Base-by-base conservation (phyloP, 2,329 filamentous ascomycete genomes). In the Fusarium protoensiforme region DNA sequence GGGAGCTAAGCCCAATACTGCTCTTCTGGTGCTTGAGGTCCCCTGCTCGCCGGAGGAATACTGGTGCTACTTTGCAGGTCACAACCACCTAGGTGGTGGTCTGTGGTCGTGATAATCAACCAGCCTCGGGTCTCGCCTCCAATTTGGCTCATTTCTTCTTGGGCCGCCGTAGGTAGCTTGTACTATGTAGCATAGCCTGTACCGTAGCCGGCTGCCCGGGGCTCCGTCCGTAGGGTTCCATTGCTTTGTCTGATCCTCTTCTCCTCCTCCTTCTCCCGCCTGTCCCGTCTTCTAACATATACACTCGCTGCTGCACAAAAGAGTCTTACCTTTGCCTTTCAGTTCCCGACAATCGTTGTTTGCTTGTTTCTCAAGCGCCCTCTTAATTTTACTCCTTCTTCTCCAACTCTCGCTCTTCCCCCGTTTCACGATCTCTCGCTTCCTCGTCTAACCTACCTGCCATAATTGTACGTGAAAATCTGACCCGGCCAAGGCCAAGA, bases 111-210 rank as follows among this genome's bases (percentile, higher is more conserved):
- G 75, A 77, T 77, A 78, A 14, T 75, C 66, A 68, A 71, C 72
- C 72, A 77, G 72, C 65, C 72, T 69, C 74, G 74, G 75, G 74
- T 77, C 75, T 78, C 66, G 74, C 72, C 67, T 68, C 65, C 54
- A 67, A 56, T 72, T 41, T 35, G 65, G 69, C 69, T 76, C 75
- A 76, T 77, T 77, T 77, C 75, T 76, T 76, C 60, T 68, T 62
- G 63, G 43, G 58, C 68, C 64, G 46, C 48, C 35, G 69, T 53
- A 64, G 59, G 36, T 64, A 53, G 57, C 58, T 53, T 54, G 48
- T 67, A 43, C 58, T 62, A 53, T 53, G 46, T 53, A 53, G 46
- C 46, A n/a, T 31, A n/a, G 57, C 61, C 43, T 54, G 48, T 67
- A 43, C 58, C 61, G 39, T 48, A 31, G 58, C 64, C 39, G 59